Evolutionary conservation across 2,329 filamentous ascomycete species (phyloP), one percentile per base, ranked within the genome.

Genomic region (Basipetospora sp.): DNA sequence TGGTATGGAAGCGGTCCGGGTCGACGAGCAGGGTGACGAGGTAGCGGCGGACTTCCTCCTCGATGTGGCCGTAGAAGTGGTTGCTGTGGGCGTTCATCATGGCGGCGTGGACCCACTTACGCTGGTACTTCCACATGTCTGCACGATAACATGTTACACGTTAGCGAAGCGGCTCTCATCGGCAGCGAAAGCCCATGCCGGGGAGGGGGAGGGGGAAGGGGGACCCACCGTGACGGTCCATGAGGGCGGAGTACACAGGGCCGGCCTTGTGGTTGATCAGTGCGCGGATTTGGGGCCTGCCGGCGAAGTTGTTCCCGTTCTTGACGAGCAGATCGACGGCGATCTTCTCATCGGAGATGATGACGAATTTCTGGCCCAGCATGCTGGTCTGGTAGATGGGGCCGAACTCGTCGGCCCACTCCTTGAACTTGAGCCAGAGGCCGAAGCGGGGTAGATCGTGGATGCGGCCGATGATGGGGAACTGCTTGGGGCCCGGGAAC

Each of bases 41-140:
- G 41, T 57, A 64, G 11, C 63, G 57, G 41, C 56, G 58, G 41
- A 62, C 57, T 47, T 69, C 65, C 11, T 47, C 48, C 44, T 67
- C 65, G 35, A 67, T 57, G 44, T 67, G 62, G 3, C 65, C 65
- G 44, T 64, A 65, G 45, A 67, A 69, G 43, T 57, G 56, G 5
- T 52, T 41, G 31, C 56, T 53, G 33, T 59, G 52, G 20, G 56
- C 55, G 10, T 55, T 52, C n/a, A 52, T 53, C 60, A 64, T 62
- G 45, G 65, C 64, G 8, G 65, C 60, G 42, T 69, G 65, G 10
- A 64, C 58, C 65, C 64, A 69, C 50, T 66, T 68, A 16, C 65
- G 58, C 44, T 69, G 65, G 5, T 51, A 53, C 26, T 57, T 62
- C 65, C 65, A 69, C 30, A 49, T 60, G 18, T 67, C 64, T 66